Base-by-base conservation (phyloP, 2,329 filamentous ascomycete species). In the Chrysoporthe cubensis region DNA sequence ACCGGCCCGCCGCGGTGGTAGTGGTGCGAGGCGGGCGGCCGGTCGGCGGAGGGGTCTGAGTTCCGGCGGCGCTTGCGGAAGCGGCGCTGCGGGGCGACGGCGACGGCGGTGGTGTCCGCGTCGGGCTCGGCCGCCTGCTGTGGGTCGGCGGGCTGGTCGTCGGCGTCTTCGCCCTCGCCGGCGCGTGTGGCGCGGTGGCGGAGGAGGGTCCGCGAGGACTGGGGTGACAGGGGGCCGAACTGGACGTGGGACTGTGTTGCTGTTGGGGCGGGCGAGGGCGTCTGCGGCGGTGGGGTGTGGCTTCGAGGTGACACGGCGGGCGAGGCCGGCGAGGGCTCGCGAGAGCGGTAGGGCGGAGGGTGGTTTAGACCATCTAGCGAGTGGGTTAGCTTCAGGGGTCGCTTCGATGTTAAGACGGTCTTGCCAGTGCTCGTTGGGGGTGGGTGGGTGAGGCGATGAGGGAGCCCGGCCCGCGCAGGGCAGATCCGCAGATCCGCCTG, bases 151-250 rank as follows among this genome's bases (percentile, higher is more conserved):
- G 32, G 2, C 21, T 46, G 40, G 21, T 48, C 42, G 40, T 32
- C 21, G 37, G 26, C 8, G 11, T 40, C 32, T 1, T 44, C 21
- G 34, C 11, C 26, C 6, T 42, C 69, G 14, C 21, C 21, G 16
- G 68, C 63, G 26, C 65, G 65, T 26, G 52, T 69, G 8, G 62
- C 62, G 50, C 74, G 79, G 68, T 84, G 83, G 37, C 77, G 74
- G 26, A 78, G 75, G 72, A 85, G 80, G 0, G 83, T 84, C 65
- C 75, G 79, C 0, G 80, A 80, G 18, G 83, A 85, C 64, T 82
- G 80, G 0, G 84, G 84, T 2, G 84, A 86, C 52, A 86, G 73
- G 0, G 84, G 84, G 2, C 80, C 78, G 65, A 85, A 86, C 34
- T 69, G 69, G 32, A 70, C 69, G 46, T 69, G 69, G 7, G 66